Evolutionary conservation across 2,329 filamentous ascomycete species (phyloP).

Genomic region (Fusarium sp.): DNA sequence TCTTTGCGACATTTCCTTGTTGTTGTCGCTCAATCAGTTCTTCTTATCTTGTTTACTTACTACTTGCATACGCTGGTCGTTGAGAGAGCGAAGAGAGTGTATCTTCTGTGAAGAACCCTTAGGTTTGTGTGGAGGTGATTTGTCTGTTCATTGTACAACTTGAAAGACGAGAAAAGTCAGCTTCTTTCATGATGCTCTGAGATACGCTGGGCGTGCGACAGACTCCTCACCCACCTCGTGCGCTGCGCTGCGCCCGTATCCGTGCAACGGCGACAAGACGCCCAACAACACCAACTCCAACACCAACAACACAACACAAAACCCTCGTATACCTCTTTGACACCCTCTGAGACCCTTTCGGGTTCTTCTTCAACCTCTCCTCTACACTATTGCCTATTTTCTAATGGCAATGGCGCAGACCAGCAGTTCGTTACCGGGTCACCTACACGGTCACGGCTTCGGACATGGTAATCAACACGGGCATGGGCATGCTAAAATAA

Average conservation of each 20-base stretch:
- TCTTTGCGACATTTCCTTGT: constrained; percentile 35
- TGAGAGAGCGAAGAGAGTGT: background rate
- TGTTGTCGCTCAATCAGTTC: background rate
- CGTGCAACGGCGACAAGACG: constrained; percentile 37
- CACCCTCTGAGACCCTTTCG: background rate
- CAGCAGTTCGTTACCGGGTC: constrained; percentile 34
- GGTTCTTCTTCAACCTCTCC: background rate
- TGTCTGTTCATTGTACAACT: constrained; percentile 29
- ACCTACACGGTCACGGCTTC: constrained; percentile 36
- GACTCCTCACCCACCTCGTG: constrained; percentile 32
- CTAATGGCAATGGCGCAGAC: constrained; percentile 40
- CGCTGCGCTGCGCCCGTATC: constrained; percentile 40
- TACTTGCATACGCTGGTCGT: constrained; percentile 33
- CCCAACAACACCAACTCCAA: constrained; percentile 16
- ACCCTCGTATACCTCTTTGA: constrained; percentile 19
- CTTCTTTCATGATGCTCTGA: constrained; percentile 42
- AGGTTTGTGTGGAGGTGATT: background rate
- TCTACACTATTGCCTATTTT: constrained; percentile 5
- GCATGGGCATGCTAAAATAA: constrained; percentile 42
- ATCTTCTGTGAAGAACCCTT: background rate
- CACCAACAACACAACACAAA: constrained; percentile 17
- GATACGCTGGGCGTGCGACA: constrained; percentile 42
- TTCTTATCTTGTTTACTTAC: constrained; percentile 24
- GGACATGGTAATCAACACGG: constrained; percentile 24
- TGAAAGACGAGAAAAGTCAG: constrained; percentile 14